Conservation (phyloP, 805 yeast genomes). For the Ogataea saltuana region DNA sequence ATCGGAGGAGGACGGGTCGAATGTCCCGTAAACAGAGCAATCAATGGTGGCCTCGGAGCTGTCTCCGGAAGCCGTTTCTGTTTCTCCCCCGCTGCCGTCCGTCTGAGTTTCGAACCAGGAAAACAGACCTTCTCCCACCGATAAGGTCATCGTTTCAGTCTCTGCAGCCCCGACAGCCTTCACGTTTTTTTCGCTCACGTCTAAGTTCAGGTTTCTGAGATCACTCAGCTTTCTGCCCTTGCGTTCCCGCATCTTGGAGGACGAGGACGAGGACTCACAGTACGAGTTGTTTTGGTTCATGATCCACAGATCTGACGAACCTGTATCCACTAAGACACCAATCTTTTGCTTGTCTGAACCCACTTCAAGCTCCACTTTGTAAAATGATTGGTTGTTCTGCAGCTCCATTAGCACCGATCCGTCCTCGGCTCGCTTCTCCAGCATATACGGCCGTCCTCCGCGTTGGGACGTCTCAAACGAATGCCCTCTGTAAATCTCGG, state of each 20-base stretch:
- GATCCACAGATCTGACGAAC: constrained; percentile 75
- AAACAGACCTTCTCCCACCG: neutral
- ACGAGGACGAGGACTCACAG: constrained; percentile 35
- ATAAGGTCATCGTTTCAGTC: neutral
- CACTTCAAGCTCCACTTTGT: constrained; percentile 45
- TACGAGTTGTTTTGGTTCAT: constrained; percentile 49
- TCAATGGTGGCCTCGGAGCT: constrained; percentile 31
- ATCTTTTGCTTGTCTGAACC: constrained; percentile 63
- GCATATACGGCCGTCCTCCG: constrained; percentile 20
- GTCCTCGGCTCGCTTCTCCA: constrained; percentile 29
- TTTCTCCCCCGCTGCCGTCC: too few species aligned
- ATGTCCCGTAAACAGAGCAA: constrained; percentile 51
- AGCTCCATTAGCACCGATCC: constrained; percentile 36
- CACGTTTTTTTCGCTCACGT: neutral
- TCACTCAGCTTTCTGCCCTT: constrained; percentile 10
- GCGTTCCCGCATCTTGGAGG: neutral
- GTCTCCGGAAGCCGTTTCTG: constrained; percentile 2
- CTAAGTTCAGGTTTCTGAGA: constrained; percentile 11
- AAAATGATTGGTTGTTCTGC: constrained; percentile 44
- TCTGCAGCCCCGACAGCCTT: too few species aligned
- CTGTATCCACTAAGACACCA: constrained; percentile 67
- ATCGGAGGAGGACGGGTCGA: constrained; percentile 41
- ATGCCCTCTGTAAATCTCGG: constrained; percentile 24
- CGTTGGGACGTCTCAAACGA: constrained; percentile 13
- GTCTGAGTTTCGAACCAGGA: constrained; percentile 3